Percentiles rank a stretch among this genome's conserved stretches.
phyloP scores from a whole-genome alignment of 2,329 filamentous ascomycete species.

The Anthostomella pinea region DNA sequence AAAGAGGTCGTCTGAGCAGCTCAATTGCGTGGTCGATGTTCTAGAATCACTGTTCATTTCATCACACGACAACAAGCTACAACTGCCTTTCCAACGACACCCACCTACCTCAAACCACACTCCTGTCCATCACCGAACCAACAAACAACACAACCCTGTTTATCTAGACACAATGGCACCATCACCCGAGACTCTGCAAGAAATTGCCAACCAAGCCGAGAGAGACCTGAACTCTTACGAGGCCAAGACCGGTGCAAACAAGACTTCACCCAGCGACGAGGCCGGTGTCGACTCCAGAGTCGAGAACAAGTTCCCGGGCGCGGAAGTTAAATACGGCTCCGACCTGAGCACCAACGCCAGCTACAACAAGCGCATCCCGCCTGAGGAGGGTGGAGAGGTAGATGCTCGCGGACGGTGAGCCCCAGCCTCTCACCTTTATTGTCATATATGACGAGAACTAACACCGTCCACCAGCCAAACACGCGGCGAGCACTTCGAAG shows the following conservation, averaged over 20 bases:
- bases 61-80: neutral
- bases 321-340: slow-evolving; percentile 38
- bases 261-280: slow-evolving; percentile 37
- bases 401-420: slow-evolving; percentile 45
- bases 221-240: slow-evolving; percentile 47
- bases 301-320: slow-evolving; percentile 43
- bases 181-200: slow-evolving; percentile 35
- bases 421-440: neutral
- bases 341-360: slow-evolving; percentile 45
- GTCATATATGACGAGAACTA: slow-evolving; percentile 11
- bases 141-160: neutral
- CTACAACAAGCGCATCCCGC: slow-evolving; percentile 45
- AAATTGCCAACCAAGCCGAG: slow-evolving; percentile 46
- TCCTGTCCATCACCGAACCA: neutral
- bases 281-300: slow-evolving; percentile 41
- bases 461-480: slow-evolving; percentile 37
- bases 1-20: no score
- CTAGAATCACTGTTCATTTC: neutral
- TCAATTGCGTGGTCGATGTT: no score
- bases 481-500: slow-evolving; percentile 42
- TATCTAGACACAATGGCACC: slow-evolving; percentile 32
- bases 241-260: slow-evolving; percentile 44
- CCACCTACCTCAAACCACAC: neutral
- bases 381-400: slow-evolving; percentile 42
- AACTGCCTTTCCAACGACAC: neutral